A percentile compares a stretch with the other conserved stretches of the same genome.
Evolutionary conservation across 495 filamentous ascomycete genomes (phyloP).

Genomic region (Neohortaea acidophila): DNA sequence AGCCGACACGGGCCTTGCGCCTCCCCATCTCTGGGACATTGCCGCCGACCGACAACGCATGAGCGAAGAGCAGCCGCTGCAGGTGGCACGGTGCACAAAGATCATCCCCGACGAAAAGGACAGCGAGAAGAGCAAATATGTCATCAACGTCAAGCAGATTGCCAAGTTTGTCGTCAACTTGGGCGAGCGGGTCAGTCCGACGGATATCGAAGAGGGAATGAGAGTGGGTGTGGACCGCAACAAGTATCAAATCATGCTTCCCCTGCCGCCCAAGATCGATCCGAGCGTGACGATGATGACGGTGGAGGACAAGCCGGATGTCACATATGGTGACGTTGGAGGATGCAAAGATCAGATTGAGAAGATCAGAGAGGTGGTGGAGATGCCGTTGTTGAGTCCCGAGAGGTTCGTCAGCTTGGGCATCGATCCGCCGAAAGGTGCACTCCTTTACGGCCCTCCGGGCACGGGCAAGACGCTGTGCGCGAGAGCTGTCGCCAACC

Average conservation of each 20-base stretch:
- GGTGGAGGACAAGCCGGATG: slow-evolving; percentile 97
- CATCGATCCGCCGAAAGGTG: slow-evolving; percentile 97
- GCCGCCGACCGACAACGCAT: slow-evolving; percentile 95
- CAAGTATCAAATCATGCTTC: slow-evolving; percentile 96
- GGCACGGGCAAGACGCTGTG: slow-evolving; percentile 98
- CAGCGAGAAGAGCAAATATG: slow-evolving; percentile 96
- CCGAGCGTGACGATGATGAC: slow-evolving; percentile 99
- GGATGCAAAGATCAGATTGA: slow-evolving; percentile 99
- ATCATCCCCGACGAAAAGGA: slow-evolving; percentile 97
- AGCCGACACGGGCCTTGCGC: slow-evolving; percentile 94
- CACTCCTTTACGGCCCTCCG: slow-evolving; percentile 88
- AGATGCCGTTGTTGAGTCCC: slow-evolving; percentile 91
- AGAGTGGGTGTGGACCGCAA: slow-evolving; percentile 92
- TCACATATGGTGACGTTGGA: slow-evolving; percentile 96
- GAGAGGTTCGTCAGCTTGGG: slow-evolving; percentile 94
- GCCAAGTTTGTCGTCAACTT: slow-evolving; percentile 99
- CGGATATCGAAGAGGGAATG: slow-evolving; percentile 99
- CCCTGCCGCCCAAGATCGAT: slow-evolving; percentile 97
- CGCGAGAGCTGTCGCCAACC: slow-evolving; percentile 89
- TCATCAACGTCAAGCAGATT: slow-evolving; percentile 99
- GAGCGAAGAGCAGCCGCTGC: slow-evolving; percentile 92
- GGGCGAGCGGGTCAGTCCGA: slow-evolving; percentile 89
- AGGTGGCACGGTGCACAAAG: slow-evolving; percentile 96
- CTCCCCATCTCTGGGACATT: slow-evolving; percentile 97
- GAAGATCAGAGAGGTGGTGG: slow-evolving; percentile 94